Conservation (phyloP, 805 yeast species). For the Komagataella phaffii region DNA sequence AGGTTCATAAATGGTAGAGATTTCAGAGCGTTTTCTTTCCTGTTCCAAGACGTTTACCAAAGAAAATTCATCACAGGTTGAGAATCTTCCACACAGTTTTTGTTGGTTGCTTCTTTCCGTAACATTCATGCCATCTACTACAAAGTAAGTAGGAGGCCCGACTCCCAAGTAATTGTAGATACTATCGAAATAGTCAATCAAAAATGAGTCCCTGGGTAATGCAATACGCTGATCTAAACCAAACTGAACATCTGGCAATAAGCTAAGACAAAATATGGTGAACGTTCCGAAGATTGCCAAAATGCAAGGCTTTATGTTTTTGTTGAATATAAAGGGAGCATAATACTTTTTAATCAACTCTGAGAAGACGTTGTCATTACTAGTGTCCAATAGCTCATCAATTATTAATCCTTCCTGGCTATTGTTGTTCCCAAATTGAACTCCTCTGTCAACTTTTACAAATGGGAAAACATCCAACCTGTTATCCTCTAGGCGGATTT, state of each 20-base stretch:
- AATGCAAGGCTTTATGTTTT: slow-evolving; percentile 31
- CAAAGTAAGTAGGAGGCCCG: slow-evolving; percentile 89
- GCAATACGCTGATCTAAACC: slow-evolving; percentile 91
- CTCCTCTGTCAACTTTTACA: slow-evolving; percentile 14
- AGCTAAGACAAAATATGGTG: slow-evolving; percentile 54
- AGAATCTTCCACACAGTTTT: slow-evolving; percentile 73
- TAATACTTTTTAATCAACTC: slow-evolving; percentile 30
- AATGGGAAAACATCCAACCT: slow-evolving; percentile 55
- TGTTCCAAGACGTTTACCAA: slow-evolving; percentile 73
- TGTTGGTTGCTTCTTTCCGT: slow-evolving; percentile 54
- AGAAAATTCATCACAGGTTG: slow-evolving; percentile 72
- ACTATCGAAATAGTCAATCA: slow-evolving; percentile 71
- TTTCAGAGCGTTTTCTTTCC: slow-evolving; percentile 55
- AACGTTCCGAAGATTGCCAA: slow-evolving; percentile 42
- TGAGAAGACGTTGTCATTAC: slow-evolving; percentile 18
- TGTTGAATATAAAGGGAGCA: slow-evolving; percentile 45
- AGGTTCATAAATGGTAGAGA: slow-evolving; percentile 67
- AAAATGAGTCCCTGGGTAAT: slow-evolving; percentile 69
- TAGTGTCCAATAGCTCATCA: not conserved
- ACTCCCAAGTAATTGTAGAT: slow-evolving; percentile 60
- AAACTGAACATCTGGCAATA: slow-evolving; percentile 54
- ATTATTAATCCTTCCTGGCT: slow-evolving; percentile 2
- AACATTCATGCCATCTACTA: slow-evolving; percentile 55
- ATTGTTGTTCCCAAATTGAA: slow-evolving; percentile 1
- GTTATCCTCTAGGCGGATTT: slow-evolving; percentile 39